These are phyloP conservation scores for Cladosporium sp. DNA, from an alignment of 2,329 filamentous ascomycete species.

Conservation along the genomic window DNA sequence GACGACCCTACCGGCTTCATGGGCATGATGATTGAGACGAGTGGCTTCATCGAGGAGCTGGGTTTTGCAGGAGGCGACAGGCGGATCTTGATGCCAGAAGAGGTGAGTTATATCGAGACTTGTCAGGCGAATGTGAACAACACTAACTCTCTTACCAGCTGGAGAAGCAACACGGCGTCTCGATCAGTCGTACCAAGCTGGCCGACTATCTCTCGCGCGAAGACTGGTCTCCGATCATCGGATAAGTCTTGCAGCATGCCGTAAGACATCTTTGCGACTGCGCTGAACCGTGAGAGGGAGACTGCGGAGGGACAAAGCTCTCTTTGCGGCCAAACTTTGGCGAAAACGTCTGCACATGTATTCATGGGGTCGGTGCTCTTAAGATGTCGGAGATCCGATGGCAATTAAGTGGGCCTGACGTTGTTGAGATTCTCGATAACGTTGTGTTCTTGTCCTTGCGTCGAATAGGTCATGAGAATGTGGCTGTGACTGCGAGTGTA, in stretches of 20 bases:
- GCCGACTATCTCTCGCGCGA: constrained; percentile 2
- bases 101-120: background rate
- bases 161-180: background rate
- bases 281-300: background rate
- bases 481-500: background rate
- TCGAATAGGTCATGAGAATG: background rate
- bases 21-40: constrained; percentile 1
- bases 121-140: background rate
- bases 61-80: background rate
- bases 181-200: constrained; percentile 1
- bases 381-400: background rate
- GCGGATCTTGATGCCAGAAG: constrained; percentile 11
- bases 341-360: background rate
- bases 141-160: background rate
- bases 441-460: background rate
- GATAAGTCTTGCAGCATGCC: background rate
- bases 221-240: constrained; percentile 1
- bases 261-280: background rate
- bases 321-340: background rate
- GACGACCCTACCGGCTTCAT: constrained; percentile 3
- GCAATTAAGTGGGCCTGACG: background rate
- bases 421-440: background rate
- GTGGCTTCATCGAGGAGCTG: constrained; percentile 3
- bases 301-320: too few relatives aligned
- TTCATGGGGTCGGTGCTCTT: background rate